Evolutionary conservation across 225 moss, liverwort and hornwort genomes (phyloP), one percentile per base, ranked within the genome.

Genomic region (Sphagnum contortum): DNA sequence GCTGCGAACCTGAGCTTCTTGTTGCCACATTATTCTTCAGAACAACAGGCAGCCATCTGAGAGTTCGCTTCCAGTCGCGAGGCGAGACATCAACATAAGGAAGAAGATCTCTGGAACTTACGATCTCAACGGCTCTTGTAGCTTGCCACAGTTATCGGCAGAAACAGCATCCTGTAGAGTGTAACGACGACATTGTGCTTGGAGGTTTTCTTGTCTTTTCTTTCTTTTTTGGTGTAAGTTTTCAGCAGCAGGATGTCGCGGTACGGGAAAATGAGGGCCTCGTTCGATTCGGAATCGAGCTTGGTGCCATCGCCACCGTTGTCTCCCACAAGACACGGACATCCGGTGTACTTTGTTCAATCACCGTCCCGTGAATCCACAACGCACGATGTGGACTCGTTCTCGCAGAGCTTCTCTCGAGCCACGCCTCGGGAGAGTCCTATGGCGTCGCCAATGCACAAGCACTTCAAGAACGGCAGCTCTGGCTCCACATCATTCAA

Each of bases 341-440:
- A 86, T 65, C 92, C 92, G 0, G 79, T 91, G 4, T 94, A 94
- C 64, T 94, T 91, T 63, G 88, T 94, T 5, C 88, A 94, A 64
- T 91, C 87, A 0, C 91, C 94, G 0, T 94, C 94, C 2, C 81
- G 94, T n/a, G 91, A 91, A 64, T 89, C 91, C 6, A 29, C 29
- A 29, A 85, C 82, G 64, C 88, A 80, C 45, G 89, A 93, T 50
- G 81, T 64, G 9, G 94, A 91, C 64, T 82, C 86, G 0, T 69
- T 88, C 0, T 84, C 88, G 12, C 91, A 89, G 61, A 91, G 83
- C 13, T 94, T 85, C 79, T 88, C 91, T 0, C 81, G 88, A 7
- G 81, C 73, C 11, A 89, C 82, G 9, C 89, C 87, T 3, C 71
- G 78, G 2, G 87, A 75, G 14, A 94, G 90, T 62, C 90, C 88